Evolutionary conservation across 2,329 filamentous ascomycete genomes (phyloP).

Genomic region (Daldinia eschscholtzii): DNA sequence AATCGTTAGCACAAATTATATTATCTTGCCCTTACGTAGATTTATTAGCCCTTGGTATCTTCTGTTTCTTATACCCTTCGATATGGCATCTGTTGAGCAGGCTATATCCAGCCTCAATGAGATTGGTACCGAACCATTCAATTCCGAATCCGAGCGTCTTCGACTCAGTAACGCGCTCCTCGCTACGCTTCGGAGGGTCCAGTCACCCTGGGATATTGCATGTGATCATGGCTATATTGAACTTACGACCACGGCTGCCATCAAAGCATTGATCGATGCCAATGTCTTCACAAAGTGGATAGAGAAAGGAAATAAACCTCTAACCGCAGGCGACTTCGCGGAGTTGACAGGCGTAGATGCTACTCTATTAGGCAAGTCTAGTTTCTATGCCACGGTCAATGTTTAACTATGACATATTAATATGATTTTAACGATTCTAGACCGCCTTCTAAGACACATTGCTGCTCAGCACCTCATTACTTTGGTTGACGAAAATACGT

Average conservation of each 20-base stretch:
- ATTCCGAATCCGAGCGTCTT: not conserved
- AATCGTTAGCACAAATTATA: not conserved
- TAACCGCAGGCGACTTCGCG: not conserved
- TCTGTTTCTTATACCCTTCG: not conserved
- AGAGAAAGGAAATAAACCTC: not conserved
- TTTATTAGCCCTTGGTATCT: not conserved
- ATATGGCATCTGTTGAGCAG: not conserved
- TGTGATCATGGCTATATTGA: not conserved
- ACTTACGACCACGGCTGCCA: not conserved
- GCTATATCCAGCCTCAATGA: not conserved
- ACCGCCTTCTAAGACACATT: not conserved
- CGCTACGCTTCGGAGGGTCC: not conserved
- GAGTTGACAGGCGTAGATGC: not conserved
- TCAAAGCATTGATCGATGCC: not conserved
- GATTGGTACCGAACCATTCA: not conserved
- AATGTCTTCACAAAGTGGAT: not conserved
- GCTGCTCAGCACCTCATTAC: not conserved
- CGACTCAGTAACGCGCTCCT: not conserved
- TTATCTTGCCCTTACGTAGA: not conserved
- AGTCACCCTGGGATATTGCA: conserved; percentile 8
- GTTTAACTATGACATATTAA: not conserved
- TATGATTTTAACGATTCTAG: not conserved
- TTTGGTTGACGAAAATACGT: not conserved
- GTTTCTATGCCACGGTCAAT: not conserved
- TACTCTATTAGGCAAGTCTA: not conserved